A percentile compares a stretch with the other conserved stretches of the same genome.
Conservation (phyloP, 2,329 filamentous ascomycete genomes). For the Sclerotinia subarctica region DNA sequence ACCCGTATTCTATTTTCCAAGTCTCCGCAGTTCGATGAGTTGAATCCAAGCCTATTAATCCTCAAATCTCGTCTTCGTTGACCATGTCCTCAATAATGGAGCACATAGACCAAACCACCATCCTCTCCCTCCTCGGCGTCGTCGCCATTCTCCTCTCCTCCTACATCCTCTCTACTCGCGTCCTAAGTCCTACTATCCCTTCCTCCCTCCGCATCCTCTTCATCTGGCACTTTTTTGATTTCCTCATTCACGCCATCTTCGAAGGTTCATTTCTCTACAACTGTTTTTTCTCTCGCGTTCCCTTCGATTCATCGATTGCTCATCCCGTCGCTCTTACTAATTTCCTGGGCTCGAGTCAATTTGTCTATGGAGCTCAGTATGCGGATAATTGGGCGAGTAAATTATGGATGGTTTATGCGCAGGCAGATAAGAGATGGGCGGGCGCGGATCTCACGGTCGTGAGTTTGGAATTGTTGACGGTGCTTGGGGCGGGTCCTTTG, state of each 20-base stretch:
- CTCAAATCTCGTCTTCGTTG: neutral
- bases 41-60: neutral
- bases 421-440: constrained; percentile 62
- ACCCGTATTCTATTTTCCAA: neutral
- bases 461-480: constrained; percentile 63
- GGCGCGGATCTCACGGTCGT: constrained; percentile 61
- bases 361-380: constrained; percentile 54
- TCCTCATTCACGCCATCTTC: constrained; percentile 84
- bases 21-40: neutral
- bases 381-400: constrained; percentile 53
- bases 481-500: constrained; percentile 59
- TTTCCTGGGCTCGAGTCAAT: constrained; percentile 49
- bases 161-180: constrained; percentile 47
- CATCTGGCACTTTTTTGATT: constrained; percentile 93
- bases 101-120: constrained; percentile 57
- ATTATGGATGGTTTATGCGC: constrained; percentile 68
- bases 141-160: constrained; percentile 51
- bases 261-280: constrained; percentile 92
- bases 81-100: constrained; percentile 29
- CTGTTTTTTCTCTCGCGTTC: constrained; percentile 72
- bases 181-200: constrained; percentile 40
- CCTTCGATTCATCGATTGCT: constrained; percentile 44
- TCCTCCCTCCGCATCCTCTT: constrained; percentile 71
- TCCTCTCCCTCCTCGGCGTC: constrained; percentile 56
- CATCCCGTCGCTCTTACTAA: constrained; percentile 39